These are phyloP conservation scores for Mucor velutinosus DNA, from an alignment of 371 early-diverging fungal genomes.

Conservation along the genomic window DNA sequence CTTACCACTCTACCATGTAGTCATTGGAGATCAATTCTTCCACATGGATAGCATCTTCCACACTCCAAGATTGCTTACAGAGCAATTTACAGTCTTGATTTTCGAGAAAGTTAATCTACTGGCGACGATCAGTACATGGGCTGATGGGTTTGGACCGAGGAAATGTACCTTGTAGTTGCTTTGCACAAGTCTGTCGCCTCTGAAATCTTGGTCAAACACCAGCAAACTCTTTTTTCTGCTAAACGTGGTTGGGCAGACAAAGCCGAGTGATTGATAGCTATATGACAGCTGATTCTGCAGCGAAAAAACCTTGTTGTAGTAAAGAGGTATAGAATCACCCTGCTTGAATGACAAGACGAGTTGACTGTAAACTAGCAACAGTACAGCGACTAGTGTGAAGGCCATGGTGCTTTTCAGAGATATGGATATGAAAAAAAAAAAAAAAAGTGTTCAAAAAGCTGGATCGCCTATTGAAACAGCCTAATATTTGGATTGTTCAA, in stretches of 20 bases:
- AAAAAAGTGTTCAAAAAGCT: neutral
- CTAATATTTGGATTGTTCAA: neutral
- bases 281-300: conserved; percentile 39
- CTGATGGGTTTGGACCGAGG: neutral
- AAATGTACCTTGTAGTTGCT: conserved; percentile 43
- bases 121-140: neutral
- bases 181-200: conserved; percentile 41
- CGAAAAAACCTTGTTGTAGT: conserved; percentile 48
- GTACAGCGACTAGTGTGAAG: neutral
- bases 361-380: neutral
- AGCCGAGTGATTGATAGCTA: conserved; percentile 31
- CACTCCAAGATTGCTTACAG: conserved; percentile 36
- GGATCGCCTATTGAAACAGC: neutral
- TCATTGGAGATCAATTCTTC: conserved; percentile 40
- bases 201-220: conserved; percentile 39
- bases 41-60: conserved; percentile 38
- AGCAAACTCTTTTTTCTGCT: conserved; percentile 29
- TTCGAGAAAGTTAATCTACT: conserved; percentile 35
- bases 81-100: conserved; percentile 42
- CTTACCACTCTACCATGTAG: conserved; percentile 52
- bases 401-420: neutral
- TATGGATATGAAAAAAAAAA: too few relatives aligned
- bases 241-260: conserved; percentile 38
- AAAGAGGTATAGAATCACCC: conserved; percentile 39
- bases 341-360: conserved; percentile 19